Evolutionary conservation across 768 basidiomycete genomes (phyloP), one percentile per base, ranked within the genome.

Genomic region (Lentinus tigrinus): DNA sequence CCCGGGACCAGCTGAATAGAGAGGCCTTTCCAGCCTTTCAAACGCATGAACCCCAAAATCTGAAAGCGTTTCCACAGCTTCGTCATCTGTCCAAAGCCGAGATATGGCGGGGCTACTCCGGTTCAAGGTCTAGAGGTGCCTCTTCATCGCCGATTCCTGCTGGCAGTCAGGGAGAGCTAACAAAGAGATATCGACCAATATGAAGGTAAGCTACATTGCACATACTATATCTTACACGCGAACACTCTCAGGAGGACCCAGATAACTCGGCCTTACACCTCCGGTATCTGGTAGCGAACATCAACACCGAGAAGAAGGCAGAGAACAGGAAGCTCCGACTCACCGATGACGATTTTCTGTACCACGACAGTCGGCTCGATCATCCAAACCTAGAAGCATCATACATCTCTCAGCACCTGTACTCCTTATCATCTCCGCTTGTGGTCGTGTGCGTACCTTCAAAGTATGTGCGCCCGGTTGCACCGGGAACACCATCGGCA

Each of bases 241-340:
- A 17, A 74, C 66, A 66, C 83, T 84, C 68, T 87, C 85, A 2
- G 85, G 84, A 34, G 85, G 85, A 7, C 85, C 85, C 34, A 88
- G 74, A 65, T 85, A 88, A 61, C 83, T 85, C 0, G 78, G 69
- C 47, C 69, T 62, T 6, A 86, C 74, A 16, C 81, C 82, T 34
- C 85, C 85, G 23, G 81, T 77, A 68, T 86, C 85, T 85, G 63
- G 16, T 38, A 47, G 51, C 38, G 50, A 17, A 16, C 3, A 34
- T 61, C 47, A 56, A 36, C 36, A 54, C 27, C 31, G 34, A 21
- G 31, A 5, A 8, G 38, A n/a, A 14, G 16, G 53, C 17, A 26
- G 4, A 51, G 23, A 48, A 37, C 28, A n/a, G 46, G 31, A 37
- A n/a, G 7, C 67, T 23, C 24, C 6, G 14, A 63, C 73, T 19